phyloP scores from a whole-genome alignment of 2,329 filamentous ascomycete species.

The Dothistroma pini region DNA sequence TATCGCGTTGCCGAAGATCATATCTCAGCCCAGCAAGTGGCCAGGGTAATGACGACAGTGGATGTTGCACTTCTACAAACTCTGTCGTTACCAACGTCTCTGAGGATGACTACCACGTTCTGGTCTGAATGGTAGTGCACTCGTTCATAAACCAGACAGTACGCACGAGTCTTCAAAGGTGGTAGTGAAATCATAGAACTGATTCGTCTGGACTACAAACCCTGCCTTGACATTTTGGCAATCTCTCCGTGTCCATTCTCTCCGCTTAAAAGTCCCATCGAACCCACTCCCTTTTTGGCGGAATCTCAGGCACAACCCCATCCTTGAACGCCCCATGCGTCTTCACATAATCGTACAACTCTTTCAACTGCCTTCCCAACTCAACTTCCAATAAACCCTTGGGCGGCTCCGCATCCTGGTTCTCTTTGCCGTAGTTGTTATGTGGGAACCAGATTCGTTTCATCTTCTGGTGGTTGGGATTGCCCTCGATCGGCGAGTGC shows the following conservation, averaged over 20 bases:
- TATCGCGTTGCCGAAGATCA: no score
- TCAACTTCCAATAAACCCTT: slow-evolving; percentile 57
- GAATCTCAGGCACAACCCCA: slow-evolving; percentile 69
- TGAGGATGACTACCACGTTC: no score
- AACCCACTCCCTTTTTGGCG: slow-evolving; percentile 72
- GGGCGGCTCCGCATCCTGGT: slow-evolving; percentile 46
- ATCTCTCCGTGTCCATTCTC: neutral
- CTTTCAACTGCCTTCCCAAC: slow-evolving; percentile 50
- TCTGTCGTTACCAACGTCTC: no score
- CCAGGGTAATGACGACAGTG: no score
- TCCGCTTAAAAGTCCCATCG: slow-evolving; percentile 34
- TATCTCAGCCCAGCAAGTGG: no score
- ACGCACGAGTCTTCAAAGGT: no score
- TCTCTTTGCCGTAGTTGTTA: slow-evolving; percentile 65
- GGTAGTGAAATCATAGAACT: no score
- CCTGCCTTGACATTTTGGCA: neutral
- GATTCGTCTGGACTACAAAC: neutral
- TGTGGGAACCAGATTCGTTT: slow-evolving; percentile 10
- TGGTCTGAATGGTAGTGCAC: no score
- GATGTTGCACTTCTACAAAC: no score
- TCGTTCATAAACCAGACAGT: no score
- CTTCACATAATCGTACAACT: slow-evolving; percentile 62
- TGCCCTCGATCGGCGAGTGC: neutral
- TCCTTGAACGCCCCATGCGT: slow-evolving; percentile 65
- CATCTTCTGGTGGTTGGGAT: neutral